A percentile compares a stretch with the other conserved stretches of the same genome.
Conservation (phyloP, 164 flowering plant species). For the Vitis rotundifolia region DNA sequence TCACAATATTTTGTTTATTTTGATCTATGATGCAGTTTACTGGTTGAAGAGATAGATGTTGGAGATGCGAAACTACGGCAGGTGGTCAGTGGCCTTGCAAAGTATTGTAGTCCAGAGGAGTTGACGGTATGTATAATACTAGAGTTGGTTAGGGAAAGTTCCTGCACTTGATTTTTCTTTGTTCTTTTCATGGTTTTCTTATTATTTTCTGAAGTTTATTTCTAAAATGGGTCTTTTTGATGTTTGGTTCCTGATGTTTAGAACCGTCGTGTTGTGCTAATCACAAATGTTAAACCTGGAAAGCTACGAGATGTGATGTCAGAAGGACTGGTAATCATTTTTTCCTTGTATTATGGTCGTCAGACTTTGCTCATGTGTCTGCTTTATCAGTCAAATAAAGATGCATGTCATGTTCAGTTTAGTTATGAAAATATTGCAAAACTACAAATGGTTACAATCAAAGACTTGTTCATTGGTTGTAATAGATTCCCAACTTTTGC, state of each 20-base stretch:
- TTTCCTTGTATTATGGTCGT: constrained; percentile 4
- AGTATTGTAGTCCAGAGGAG: constrained; percentile 72
- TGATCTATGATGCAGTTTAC: constrained; percentile 50
- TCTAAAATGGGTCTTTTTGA: neutral
- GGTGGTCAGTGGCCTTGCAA: constrained; percentile 98
- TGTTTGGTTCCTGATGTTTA: constrained; percentile 27
- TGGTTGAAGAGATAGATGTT: constrained; percentile 96
- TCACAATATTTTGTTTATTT: neutral
- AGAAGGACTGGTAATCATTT: constrained; percentile 78
- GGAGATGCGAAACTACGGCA: constrained; percentile 84
- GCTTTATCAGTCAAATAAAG: neutral
- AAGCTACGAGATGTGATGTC: constrained; percentile 91
- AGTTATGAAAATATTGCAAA: neutral
- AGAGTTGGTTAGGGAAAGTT: neutral
- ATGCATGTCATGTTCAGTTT: neutral
- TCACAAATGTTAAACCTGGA: constrained; percentile 96
- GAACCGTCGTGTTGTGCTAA: constrained; percentile 85
- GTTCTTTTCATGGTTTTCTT: neutral
- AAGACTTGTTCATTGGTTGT: neutral
- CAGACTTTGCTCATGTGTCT: neutral
- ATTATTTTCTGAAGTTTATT: constrained; percentile 12
- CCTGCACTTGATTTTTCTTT: neutral
- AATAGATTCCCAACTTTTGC: neutral
- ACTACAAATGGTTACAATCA: too few species aligned
- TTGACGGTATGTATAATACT: constrained; percentile 52